Base-by-base conservation (phyloP, 2,329 filamentous ascomycete genomes). In the Nannizziopsis arthrosporioides region DNA sequence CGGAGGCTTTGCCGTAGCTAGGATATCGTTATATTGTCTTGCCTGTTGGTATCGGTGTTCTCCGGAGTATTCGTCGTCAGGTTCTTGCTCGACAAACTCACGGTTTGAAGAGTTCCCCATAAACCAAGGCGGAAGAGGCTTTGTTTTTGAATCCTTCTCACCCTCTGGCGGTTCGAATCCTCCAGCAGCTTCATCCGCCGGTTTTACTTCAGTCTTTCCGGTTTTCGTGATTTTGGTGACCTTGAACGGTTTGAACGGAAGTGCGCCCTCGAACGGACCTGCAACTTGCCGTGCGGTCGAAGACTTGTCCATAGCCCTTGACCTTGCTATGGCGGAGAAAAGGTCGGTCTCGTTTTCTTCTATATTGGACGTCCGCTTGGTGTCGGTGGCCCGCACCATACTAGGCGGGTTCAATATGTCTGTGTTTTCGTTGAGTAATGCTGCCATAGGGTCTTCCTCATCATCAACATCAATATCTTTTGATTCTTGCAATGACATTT, bases 191-290 rank as follows among this genome's bases (percentile, higher is more conserved):
- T 72, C 58, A 70, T 70, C 68, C 68, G 73, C 56, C 68, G 71
- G 11, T 69, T 62, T 9, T 70, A 64, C 32, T 31, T 55, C 42
- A 10, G 57, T 44, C 27, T 52, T 42, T 32, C 54, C 69, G 1
- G 73, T 75, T 2, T 77, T 42, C 5, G 19, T 43, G 6, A 51
- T 51, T 18, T n/a, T 47, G n/a, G 45, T 47, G 11, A 51, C 34
- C 59, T 87, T 75, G 5, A 82, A 68, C 44, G 75, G 90, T 56
- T 94, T 88, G 59, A 98, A 98, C 0, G 92, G 92, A 4, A 98
- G 66, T 0, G 89, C 87, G 0, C 90, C 90, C 54, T 78, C 78
- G 59, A 94, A 84, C 2, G 78, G 73, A 56, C 80, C 78, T 32
- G 65, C 59, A 2, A 68, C 58, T 15, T 68, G 61, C 3, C 59